phyloP scores from a whole-genome alignment of 331 rosid genomes.

The Rhamnella rubrinervis region DNA sequence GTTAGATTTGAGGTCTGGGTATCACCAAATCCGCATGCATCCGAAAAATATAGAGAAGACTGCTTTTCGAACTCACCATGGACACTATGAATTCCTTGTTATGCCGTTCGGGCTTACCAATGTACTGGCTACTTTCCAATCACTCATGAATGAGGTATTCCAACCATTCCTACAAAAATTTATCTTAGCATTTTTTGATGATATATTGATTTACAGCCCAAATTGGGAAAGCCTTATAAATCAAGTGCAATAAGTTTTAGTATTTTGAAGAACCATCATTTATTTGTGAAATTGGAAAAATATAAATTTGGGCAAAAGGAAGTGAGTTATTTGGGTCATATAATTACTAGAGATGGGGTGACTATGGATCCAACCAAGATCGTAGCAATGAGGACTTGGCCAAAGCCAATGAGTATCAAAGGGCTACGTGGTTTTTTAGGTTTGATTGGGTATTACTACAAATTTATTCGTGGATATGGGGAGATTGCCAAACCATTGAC shows the following conservation, averaged over 20 bases:
- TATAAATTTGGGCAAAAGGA: background rate
- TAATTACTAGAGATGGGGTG: background rate
- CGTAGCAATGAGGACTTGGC: background rate
- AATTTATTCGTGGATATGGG: background rate
- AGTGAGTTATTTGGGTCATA: background rate
- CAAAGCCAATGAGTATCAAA: background rate
- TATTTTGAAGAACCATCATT: background rate
- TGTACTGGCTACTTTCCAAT: background rate
- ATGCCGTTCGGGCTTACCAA: background rate
- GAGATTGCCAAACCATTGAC: background rate
- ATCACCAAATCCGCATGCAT: background rate
- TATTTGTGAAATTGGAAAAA: too few relatives aligned
- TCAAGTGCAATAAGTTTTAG: background rate
- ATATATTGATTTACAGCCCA: slow-evolving; percentile 2
- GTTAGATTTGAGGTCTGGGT: background rate
- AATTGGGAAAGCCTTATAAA: background rate
- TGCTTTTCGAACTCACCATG: background rate
- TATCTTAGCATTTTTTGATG: slow-evolving; percentile 4
- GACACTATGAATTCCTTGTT: slow-evolving; percentile 6
- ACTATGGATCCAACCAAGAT: background rate
- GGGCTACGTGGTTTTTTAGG: background rate
- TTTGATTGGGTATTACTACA: background rate
- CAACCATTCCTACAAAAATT: background rate
- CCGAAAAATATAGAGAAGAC: background rate
- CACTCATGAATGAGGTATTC: slow-evolving; percentile 9